phyloP scores from a whole-genome alignment of 2,329 filamentous ascomycete genomes.

The Canariomyces notabilis region DNA sequence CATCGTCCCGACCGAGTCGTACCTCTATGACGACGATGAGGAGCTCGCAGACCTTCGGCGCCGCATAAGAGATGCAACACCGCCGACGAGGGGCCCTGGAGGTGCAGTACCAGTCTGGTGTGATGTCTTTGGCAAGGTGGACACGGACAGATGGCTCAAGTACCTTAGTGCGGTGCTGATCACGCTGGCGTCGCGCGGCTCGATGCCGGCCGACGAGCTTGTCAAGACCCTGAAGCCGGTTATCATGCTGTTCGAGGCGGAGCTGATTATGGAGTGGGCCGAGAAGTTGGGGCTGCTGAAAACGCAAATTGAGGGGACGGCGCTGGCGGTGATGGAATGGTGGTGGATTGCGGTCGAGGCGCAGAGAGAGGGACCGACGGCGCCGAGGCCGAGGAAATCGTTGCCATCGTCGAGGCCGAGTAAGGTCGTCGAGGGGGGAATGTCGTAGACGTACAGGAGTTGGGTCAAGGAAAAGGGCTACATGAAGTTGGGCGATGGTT shows the following conservation, averaged over 20 bases:
- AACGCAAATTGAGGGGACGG: slow-evolving; percentile 32
- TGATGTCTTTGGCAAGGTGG: slow-evolving; percentile 58
- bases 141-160: slow-evolving; percentile 59
- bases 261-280: slow-evolving; percentile 56
- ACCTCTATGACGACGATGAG: slow-evolving; percentile 51
- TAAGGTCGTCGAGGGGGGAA: not conserved
- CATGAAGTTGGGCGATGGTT: too few relatives aligned
- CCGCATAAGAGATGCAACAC: slow-evolving; percentile 28
- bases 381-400: slow-evolving; percentile 5
- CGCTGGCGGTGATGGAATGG: slow-evolving; percentile 50
- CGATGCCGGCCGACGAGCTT: slow-evolving; percentile 48
- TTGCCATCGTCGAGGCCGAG: slow-evolving; percentile 7
- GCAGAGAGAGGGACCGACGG: slow-evolving; percentile 24
- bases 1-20: slow-evolving; percentile 52
- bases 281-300: slow-evolving; percentile 47
- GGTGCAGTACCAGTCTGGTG: slow-evolving; percentile 66
- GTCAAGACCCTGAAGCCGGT: slow-evolving; percentile 52
- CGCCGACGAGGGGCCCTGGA: slow-evolving; percentile 38
- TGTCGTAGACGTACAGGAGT: not conserved
- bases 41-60: slow-evolving; percentile 32
- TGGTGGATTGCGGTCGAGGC: slow-evolving; percentile 60
- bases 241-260: slow-evolving; percentile 59
- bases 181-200: slow-evolving; percentile 57
- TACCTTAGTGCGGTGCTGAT: slow-evolving; percentile 59
- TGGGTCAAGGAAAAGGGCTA: too few relatives aligned